Evolutionary conservation across 2,329 filamentous ascomycete species (phyloP).

Genomic region (Tympanopsis confertula): DNA sequence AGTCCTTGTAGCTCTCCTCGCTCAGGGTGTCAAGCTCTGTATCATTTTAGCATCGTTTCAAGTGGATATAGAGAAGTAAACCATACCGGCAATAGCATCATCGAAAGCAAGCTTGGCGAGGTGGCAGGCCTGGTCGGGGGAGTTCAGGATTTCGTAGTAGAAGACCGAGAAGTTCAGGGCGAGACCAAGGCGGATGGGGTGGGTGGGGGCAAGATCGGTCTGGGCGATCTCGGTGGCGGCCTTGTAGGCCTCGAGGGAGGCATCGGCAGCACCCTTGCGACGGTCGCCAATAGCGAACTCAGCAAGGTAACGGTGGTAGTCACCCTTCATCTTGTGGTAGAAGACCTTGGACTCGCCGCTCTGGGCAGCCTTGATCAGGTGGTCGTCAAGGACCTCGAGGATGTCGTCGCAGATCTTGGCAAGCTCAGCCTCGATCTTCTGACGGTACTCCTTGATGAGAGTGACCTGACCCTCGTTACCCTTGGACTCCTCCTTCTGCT

Average conservation of each 20-base stretch:
- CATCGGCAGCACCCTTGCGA: slow-evolving; percentile 87
- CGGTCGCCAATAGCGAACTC: slow-evolving; percentile 92
- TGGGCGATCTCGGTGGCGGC: slow-evolving; percentile 73
- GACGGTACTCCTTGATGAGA: slow-evolving; percentile 94
- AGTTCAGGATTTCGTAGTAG: slow-evolving; percentile 99
- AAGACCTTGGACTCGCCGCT: slow-evolving; percentile 98
- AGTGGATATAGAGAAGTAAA: not conserved
- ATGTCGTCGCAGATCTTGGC: slow-evolving; percentile 98
- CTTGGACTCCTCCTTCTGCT: slow-evolving; percentile 99
- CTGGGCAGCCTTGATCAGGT: slow-evolving; percentile 87
- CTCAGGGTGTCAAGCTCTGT: slow-evolving; percentile 88
- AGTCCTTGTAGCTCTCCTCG: slow-evolving; percentile 99
- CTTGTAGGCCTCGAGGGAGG: slow-evolving; percentile 96
- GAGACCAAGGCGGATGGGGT: slow-evolving; percentile 85
- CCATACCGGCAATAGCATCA: slow-evolving; percentile 78
- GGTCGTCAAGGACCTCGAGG: slow-evolving; percentile 83
- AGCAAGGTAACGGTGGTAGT: slow-evolving; percentile 97
- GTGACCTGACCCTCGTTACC: slow-evolving; percentile 82
- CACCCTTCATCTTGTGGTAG: slow-evolving; percentile 99
- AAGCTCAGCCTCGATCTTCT: slow-evolving; percentile 95
- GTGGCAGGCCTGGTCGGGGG: slow-evolving; percentile 94
- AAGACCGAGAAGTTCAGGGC: slow-evolving; percentile 96
- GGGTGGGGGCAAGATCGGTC: slow-evolving; percentile 79
- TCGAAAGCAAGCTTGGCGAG: slow-evolving; percentile 93
- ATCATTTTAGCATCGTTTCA: not conserved